These are phyloP conservation scores for Fusarium transvaalense DNA, from an alignment of 2,329 filamentous ascomycete genomes.

Conservation along the genomic window DNA sequence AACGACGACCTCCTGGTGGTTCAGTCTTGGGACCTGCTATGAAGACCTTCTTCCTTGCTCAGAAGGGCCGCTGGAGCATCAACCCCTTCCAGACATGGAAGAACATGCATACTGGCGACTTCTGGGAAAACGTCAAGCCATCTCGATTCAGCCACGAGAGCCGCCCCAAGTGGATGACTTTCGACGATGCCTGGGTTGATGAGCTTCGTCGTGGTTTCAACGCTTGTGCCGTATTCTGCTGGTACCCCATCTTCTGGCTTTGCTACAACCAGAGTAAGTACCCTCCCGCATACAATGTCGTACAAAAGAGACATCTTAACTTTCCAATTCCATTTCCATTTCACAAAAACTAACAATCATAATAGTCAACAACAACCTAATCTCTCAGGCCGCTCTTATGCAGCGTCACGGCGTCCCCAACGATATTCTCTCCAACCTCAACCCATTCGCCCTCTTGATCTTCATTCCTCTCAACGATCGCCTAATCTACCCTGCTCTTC, in stretches of 20 bases:
- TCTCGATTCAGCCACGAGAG: constrained; percentile 66
- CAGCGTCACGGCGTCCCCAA: constrained; percentile 78
- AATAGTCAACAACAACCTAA: constrained; percentile 68
- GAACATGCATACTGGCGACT: constrained; percentile 66
- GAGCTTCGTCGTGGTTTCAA: constrained; percentile 76
- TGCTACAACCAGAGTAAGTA: constrained; percentile 60
- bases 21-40: constrained; percentile 76
- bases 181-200: constrained; percentile 84
- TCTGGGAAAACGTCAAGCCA: constrained; percentile 79
- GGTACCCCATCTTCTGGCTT: constrained; percentile 73
- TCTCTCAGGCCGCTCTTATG: constrained; percentile 75
- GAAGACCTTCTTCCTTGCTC: constrained; percentile 70
- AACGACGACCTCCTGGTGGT: constrained; percentile 69
- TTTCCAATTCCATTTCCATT: accelerated
- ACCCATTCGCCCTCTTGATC: constrained; percentile 80
- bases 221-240: constrained; percentile 77
- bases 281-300: not conserved
- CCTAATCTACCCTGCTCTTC: constrained; percentile 75
- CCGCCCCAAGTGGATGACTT: constrained; percentile 79
- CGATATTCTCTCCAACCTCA: constrained; percentile 80
- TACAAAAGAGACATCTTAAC: no score
- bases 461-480: constrained; percentile 78
- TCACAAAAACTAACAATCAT: constrained; percentile 30
- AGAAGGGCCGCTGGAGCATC: constrained; percentile 76
- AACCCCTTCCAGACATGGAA: constrained; percentile 72